Evolutionary conservation across 805 yeast species (phyloP).

Genomic region (Teunomyces lycoperdinae): DNA sequence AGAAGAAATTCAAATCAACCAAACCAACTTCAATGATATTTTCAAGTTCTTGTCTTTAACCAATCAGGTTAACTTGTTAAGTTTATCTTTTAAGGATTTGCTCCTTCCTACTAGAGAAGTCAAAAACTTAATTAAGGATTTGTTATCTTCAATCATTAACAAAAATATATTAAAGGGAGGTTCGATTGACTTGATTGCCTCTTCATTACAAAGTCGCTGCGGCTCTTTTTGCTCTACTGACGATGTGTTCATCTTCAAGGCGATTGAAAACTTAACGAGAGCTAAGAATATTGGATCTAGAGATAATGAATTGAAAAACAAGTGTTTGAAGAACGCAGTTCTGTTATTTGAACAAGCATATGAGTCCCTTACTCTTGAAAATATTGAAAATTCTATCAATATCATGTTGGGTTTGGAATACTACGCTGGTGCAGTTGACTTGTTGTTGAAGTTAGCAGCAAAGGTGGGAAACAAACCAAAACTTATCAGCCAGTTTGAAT

Average conservation of each 20-base stretch:
- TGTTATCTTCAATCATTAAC: constrained; percentile 84
- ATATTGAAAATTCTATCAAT: constrained; percentile 73
- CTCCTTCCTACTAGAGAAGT: constrained; percentile 68
- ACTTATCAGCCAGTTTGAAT: constrained; percentile 5
- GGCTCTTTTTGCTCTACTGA: constrained; percentile 92
- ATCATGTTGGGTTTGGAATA: constrained; percentile 76
- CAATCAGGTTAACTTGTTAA: constrained; percentile 65
- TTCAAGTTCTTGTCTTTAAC: constrained; percentile 65
- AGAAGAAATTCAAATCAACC: constrained; percentile 58
- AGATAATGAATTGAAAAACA: constrained; percentile 66
- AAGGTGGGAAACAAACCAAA: constrained; percentile 41
- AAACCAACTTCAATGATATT: constrained; percentile 55
- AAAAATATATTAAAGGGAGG: constrained; percentile 89
- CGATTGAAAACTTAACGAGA: constrained; percentile 83
- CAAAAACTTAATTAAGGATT: constrained; percentile 72
- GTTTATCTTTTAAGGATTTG: constrained; percentile 68
- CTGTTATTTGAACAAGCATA: constrained; percentile 75
- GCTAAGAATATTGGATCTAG: constrained; percentile 73
- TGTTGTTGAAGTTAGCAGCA: constrained; percentile 72
- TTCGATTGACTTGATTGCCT: constrained; percentile 85
- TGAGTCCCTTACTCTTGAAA: constrained; percentile 72
- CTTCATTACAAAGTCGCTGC: constrained; percentile 85
- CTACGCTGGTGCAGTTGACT: constrained; percentile 82
- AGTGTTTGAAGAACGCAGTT: constrained; percentile 71
- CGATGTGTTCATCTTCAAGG: constrained; percentile 91